These are phyloP conservation scores for Galerina marginata DNA, from an alignment of 768 basidiomycete species.

Conservation along the genomic window DNA sequence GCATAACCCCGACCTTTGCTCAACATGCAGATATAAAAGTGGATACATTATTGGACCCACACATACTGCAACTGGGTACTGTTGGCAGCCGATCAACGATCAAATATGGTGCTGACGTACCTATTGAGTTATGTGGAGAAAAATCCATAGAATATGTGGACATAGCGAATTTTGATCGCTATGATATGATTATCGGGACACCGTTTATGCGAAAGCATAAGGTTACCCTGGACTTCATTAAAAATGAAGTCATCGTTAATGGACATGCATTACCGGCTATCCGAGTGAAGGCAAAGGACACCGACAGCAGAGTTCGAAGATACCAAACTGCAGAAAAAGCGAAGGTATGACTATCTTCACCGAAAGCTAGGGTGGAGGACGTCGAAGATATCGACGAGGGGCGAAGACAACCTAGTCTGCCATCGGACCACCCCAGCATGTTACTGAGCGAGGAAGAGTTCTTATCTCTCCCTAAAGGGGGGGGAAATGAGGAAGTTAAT, in stretches of 20 bases:
- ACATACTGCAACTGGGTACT: conserved; percentile 36
- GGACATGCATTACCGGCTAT: conserved; percentile 4
- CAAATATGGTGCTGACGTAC: conserved; percentile 28
- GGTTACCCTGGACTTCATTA: conserved; percentile 30
- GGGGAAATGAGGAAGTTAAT: background rate
- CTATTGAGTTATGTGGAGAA: conserved; percentile 10
- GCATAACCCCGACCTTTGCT: conserved; percentile 21
- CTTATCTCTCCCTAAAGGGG: no score
- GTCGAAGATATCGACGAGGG: no score
- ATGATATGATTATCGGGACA: conserved; percentile 41
- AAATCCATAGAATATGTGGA: conserved; percentile 29
- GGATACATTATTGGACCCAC: conserved; percentile 15
- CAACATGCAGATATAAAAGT: conserved; percentile 17
- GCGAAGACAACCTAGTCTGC: no score
- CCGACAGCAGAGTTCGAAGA: background rate
- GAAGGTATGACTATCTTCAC: no score
- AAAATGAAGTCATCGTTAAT: conserved; percentile 13
- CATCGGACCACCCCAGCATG: no score
- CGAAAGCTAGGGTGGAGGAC: no score
- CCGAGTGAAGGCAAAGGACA: conserved; percentile 1
- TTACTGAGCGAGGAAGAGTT: no score
- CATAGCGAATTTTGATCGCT: conserved; percentile 40
- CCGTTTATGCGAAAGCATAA: conserved; percentile 34
- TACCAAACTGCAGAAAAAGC: background rate
- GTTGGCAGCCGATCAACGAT: conserved; percentile 34